Evolutionary conservation across 106 monocot genomes (phyloP), one percentile per base, ranked within the genome.

Genomic region (Dioscorea zingiberensis): DNA sequence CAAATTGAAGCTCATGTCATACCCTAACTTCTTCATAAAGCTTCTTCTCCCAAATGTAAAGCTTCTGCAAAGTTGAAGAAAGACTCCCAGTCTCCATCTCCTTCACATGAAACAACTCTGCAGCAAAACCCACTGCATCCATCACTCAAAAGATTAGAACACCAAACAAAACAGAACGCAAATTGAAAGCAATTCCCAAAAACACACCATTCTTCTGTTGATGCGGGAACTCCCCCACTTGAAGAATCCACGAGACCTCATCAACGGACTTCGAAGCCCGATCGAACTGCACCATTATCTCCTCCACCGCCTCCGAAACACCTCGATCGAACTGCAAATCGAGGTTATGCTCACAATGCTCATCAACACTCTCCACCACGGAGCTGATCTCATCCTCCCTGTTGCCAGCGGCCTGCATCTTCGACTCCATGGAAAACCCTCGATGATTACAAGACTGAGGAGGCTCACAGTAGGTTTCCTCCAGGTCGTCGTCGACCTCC

Each of bases 1-100:
- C 32, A 71, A 28, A 13, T 59, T n/a, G n/a, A n/a, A n/a, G n/a
- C n/a, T n/a, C n/a, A n/a, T n/a, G n/a, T 38, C 38, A 55, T 76
- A 88, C 88, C 83, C 73, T 84, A 47, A 88, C 81, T 81, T 88
- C 88, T 60, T 66, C 53, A 44, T 84, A 70, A 45, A 88, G 84
- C 72, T 88, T 88, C 67, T 67, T 84, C 73, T 88, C 88, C 88
- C 88, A 88, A 48, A 84, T 73, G 63, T 88, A 84, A 59, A 88
- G 64, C 68, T 84, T 84, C 59, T 88, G 75, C 61, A 88, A 62
- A 24, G 81, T 81, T 2, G 69, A 72, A 28, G 81, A 81, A 57
- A 81, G 75, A 70, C 67, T 83, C 47, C 48, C 26, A 0, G 80
- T 51, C 18, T 66, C 66, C 53, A 38, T 49, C 45, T 29, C 53